Evolutionary conservation across 1,284 basidiomycete genomes (phyloP), one percentile per base, ranked within the genome.

Genomic region (Rhodofomes roseus): DNA sequence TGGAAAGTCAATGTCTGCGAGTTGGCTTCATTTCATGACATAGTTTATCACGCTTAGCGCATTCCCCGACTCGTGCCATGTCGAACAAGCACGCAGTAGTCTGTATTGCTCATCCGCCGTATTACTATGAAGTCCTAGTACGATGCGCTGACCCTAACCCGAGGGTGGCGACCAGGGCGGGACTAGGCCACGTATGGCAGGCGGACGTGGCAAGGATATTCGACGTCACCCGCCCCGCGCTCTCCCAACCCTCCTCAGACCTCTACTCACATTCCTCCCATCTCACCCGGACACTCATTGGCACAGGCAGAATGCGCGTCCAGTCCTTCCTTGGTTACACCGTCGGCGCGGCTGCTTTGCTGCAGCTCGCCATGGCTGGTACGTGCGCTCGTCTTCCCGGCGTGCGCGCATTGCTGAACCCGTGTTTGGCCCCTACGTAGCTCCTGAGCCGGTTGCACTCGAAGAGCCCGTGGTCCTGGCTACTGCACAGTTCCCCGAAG

Each of bases 401-500:
- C 16, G 4, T 27, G 8, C 11, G 36, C 9, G 34, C 2, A 41
- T 7, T 27, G 27, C 54, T 60, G 36, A 52, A 20, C 34, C n/a
- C 31, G 31, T 9, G 14, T 36, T 12, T 25, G 31, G 8, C 50
- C 50, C 50, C 50, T 52, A n/a, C n/a, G n/a, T n/a, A 51, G 54
- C 37, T 59, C 55, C 68, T 59, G 65, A 62, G 37, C 58, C 58
- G 44, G 63, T 60, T 39, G 54, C 53, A 41, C 55, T 63, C 54
- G 61, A 51, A 34, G 79, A 81, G 58, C 81, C 81, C 62, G 82
- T 84, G 65, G 74, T 95, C 57, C 64, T 81, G 57, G 84, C 86
- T 34, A 76, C 81, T 62, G 87, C 88, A 58, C 74, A 81, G 18
- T 95, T 93, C 74, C 84, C 87, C 25, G 87, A 92, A 63, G 78